Percentiles rank a stretch among this genome's conserved stretches.
Conservation (phyloP, 352 stramenopile genomes). For the Phytophthora cryptogea region DNA sequence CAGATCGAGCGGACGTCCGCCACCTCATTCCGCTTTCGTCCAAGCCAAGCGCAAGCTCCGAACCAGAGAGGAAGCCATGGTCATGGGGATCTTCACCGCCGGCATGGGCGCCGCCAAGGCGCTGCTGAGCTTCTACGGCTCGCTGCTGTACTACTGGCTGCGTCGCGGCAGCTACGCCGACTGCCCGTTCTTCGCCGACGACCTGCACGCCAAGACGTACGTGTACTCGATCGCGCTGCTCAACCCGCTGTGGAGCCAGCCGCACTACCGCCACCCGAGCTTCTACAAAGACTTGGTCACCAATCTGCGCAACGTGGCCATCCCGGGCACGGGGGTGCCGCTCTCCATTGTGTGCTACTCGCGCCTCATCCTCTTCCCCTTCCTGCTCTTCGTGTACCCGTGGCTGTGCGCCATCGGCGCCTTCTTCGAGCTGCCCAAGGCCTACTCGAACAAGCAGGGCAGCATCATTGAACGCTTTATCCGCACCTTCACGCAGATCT, state of each 20-base stretch:
- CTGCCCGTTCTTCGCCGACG: constrained; percentile 77
- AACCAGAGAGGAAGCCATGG: constrained; percentile 25
- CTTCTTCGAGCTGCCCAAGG: constrained; percentile 70
- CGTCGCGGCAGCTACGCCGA: constrained; percentile 73
- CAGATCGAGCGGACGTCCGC: constrained; percentile 18
- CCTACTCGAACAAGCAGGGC: constrained; percentile 66
- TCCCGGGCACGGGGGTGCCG: constrained; percentile 96
- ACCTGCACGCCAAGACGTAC: constrained; percentile 91
- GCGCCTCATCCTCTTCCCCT: constrained; percentile 82
- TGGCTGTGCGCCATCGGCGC: constrained; percentile 83
- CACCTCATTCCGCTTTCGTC: constrained; percentile 21
- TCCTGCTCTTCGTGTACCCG: constrained; percentile 90
- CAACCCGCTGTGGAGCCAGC: constrained; percentile 94
- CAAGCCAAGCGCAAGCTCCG: constrained; percentile 15
- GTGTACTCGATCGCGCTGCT: constrained; percentile 95
- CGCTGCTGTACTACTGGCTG: constrained; percentile 80
- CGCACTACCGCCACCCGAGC: constrained; percentile 96
- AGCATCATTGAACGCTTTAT: constrained; percentile 91
- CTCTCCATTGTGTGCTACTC: constrained; percentile 90
- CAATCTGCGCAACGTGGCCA: constrained; percentile 98
- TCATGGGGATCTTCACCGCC: constrained; percentile 35
- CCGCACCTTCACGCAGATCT: constrained; percentile 83
- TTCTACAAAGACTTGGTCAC: constrained; percentile 95
- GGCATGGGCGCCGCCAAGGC: constrained; percentile 32
- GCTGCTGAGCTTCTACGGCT: constrained; percentile 80